These are phyloP conservation scores for Endotrypanum monterogeii DNA, from an alignment of 208 protist species.

Conservation along the genomic window DNA sequence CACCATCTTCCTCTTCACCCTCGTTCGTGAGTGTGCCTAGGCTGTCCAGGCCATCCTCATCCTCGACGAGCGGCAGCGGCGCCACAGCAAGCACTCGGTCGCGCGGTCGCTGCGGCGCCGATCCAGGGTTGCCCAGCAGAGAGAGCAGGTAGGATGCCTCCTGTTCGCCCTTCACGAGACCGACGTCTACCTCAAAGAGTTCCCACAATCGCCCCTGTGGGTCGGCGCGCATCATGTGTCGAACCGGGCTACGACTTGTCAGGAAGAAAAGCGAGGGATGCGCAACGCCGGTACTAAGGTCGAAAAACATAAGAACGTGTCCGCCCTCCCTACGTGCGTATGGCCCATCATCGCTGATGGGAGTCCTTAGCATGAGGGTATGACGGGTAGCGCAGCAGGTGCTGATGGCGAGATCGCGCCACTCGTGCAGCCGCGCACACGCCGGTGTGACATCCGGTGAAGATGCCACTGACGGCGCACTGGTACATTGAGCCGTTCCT, in stretches of 20 bases:
- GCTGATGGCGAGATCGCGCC: conserved; percentile 36
- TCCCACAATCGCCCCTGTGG: conserved; percentile 40
- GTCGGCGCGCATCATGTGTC: conserved; percentile 44
- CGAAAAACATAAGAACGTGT: conserved; percentile 50
- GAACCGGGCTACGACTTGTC: conserved; percentile 36
- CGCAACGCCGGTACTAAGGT: conserved; percentile 34
- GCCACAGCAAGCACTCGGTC: conserved; percentile 31
- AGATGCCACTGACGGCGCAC: conserved; percentile 1
- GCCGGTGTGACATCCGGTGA: conserved; percentile 21
- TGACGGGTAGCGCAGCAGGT: conserved; percentile 33
- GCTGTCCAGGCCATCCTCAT: conserved; percentile 11
- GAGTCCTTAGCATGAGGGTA: conserved; percentile 34
- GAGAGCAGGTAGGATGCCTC: conserved; percentile 32
- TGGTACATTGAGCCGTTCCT: not conserved
- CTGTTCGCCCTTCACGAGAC: conserved; percentile 25
- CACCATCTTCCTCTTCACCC: not conserved
- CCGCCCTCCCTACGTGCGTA: conserved; percentile 35
- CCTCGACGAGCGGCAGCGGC: conserved; percentile 29
- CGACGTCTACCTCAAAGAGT: conserved; percentile 48
- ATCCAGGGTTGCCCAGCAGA: conserved; percentile 21
- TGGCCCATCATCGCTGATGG: conserved; percentile 29
- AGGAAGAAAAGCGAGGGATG: conserved; percentile 44
- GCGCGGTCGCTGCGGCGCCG: conserved; percentile 17
- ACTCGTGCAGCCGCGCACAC: conserved; percentile 42
- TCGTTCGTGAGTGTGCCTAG: conserved; percentile 9